phyloP scores from a whole-genome alignment of 108 stramenopile species.

The Nitzschia palea region DNA sequence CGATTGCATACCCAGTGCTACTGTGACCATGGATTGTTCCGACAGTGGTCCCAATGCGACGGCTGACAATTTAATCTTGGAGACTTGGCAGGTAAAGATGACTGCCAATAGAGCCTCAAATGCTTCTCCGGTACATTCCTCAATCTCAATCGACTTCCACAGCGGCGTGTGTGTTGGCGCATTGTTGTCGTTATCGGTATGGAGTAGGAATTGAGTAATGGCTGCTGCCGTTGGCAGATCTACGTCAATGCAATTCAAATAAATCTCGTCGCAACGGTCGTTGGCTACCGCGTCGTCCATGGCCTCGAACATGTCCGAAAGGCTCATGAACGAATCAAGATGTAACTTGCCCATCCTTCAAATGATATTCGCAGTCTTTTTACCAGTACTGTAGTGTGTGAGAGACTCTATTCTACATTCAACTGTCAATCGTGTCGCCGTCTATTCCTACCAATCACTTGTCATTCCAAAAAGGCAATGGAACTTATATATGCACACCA shows the following conservation, averaged over 20 bases:
- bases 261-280: neutral
- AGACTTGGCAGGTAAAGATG: neutral
- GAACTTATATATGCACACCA: too few relatives aligned
- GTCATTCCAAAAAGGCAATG: too few relatives aligned
- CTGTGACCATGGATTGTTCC: neutral
- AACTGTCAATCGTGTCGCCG: too few relatives aligned
- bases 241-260: constrained; percentile 1
- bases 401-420: too few relatives aligned
- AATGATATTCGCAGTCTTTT: neutral
- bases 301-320: neutral
- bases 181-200: neutral
- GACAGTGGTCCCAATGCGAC: neutral
- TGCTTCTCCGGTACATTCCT: neutral
- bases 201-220: neutral
- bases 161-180: too few relatives aligned
- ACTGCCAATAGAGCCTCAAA: neutral
- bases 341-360: neutral
- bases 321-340: neutral
- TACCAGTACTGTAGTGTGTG: too few relatives aligned
- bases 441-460: too few relatives aligned
- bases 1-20: neutral
- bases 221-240: constrained; percentile 4
- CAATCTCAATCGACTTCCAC: constrained; percentile 1
- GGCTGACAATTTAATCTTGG: neutral
- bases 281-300: neutral